Evolutionary conservation across 768 basidiomycete species (phyloP).

Genomic region (Phaffia tasmanica): DNA sequence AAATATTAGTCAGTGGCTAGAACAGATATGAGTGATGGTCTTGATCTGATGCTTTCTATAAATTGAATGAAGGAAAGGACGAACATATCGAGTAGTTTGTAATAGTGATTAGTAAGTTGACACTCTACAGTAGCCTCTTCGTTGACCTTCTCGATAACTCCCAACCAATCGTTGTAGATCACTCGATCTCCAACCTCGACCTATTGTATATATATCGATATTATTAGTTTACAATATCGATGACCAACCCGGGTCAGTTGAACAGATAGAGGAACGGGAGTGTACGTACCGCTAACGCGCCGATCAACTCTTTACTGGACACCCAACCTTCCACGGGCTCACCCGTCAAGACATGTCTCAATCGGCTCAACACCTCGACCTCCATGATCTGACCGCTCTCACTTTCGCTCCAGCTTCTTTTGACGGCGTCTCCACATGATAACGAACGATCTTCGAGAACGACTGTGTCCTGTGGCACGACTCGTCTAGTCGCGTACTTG

Average conservation of each 20-base stretch:
- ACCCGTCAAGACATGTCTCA: slow-evolving; percentile 64
- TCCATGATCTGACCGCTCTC: slow-evolving; percentile 63
- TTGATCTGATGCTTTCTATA: slow-evolving; percentile 31
- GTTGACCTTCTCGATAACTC: slow-evolving; percentile 72
- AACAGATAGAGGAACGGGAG: background rate
- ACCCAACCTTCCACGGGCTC: slow-evolving; percentile 55
- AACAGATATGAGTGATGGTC: background rate
- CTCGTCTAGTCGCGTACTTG: too few relatives aligned
- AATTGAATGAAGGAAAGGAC: slow-evolving; percentile 20
- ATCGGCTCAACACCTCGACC: slow-evolving; percentile 51
- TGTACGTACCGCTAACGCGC: slow-evolving; percentile 40
- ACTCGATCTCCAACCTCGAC: slow-evolving; percentile 40
- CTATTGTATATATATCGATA: background rate
- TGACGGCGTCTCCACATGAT: slow-evolving; percentile 69
- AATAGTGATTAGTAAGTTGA: background rate
- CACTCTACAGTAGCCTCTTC: slow-evolving; percentile 17
- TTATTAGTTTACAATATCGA: background rate
- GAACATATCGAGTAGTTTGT: slow-evolving; percentile 6
- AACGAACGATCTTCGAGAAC: slow-evolving; percentile 64
- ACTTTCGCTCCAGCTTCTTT: slow-evolving; percentile 61
- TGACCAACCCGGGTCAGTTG: background rate
- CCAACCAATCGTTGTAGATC: slow-evolving; percentile 72
- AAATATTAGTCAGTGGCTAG: background rate
- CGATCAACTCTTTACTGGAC: slow-evolving; percentile 49
- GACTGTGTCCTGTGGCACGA: slow-evolving; percentile 41